Evolutionary conservation across 257 asterid species (phyloP).

Genomic region (Eustoma russellianum): DNA sequence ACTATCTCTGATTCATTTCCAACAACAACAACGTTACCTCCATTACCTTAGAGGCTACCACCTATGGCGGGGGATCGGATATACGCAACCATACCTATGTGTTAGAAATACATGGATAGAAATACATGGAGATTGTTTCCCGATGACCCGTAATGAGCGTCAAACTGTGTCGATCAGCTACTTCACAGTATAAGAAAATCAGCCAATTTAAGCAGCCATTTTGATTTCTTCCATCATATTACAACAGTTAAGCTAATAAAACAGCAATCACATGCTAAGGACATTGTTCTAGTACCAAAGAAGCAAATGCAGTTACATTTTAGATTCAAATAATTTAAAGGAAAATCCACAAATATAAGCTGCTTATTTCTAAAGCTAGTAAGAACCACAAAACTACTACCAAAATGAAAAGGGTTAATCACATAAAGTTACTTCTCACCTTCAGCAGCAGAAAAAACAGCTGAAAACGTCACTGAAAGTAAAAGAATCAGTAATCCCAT

Average conservation of each 20-base stretch:
- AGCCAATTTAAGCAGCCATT: no score
- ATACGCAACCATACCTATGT: no score
- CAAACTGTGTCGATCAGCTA: no score
- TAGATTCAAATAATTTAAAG: neutral
- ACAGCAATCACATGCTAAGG: neutral
- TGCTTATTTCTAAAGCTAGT: neutral
- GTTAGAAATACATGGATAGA: no score
- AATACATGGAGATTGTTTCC: no score
- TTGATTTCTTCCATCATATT: no score
- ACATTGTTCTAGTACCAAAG: neutral
- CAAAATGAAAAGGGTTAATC: conserved; percentile 3
- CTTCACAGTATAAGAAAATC: no score
- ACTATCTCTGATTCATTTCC: neutral
- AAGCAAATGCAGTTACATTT: neutral
- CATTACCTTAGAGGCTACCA: no score
- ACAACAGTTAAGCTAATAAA: no score
- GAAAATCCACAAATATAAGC: neutral
- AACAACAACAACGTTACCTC: no score
- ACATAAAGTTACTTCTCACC: conserved; percentile 23
- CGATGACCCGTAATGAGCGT: no score
- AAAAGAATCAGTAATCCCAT: conserved; percentile 37
- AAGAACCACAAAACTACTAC: neutral
- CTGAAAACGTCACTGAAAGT: conserved; percentile 26
- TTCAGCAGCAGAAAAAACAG: conserved; percentile 74
- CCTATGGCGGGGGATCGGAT: no score